Evolutionary conservation across 768 basidiomycete species (phyloP), one percentile per base, ranked within the genome.

Genomic region (Pleurotus djamor): DNA sequence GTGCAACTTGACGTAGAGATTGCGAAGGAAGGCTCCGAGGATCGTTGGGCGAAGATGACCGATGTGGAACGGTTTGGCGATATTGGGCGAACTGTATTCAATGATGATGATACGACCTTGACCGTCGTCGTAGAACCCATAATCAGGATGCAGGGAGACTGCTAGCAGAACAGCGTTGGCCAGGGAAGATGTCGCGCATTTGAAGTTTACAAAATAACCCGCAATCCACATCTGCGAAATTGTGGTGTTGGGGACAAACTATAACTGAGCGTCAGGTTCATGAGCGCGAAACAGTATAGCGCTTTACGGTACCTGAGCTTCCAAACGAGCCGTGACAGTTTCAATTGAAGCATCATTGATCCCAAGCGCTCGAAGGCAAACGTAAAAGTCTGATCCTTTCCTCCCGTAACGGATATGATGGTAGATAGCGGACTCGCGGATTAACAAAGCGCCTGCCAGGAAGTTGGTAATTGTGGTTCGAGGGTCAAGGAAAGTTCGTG

Each of bases 31-130:
- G 7, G 75, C 72, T 28, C 76, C 76, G 56, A 78, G 77, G 64
- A 78, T 76, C 33, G 77, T 78, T 34, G 70, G 72, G 37, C 77
- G 69, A 14, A 77, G 67, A 61, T 78, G 76, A 17, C 77, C 64
- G 33, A 73, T 75, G 59, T 77, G 77, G 69, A 79, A 78, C 6
- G 76, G 76, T 59, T 77, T 79, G 9, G 78, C 77, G 59, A 79
- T 79, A 65, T 78, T 78, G 17, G 76, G 77, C 2, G 71, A 73
- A 4, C 72, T 73, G 63, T 73, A 79, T 56, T 79, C 78, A 37
- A 74, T 60, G 28, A 68, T 59, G 12, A 65, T 61, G 34, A 64
- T 70, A 63, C 54, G 54, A 6, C 54, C 54, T 17, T 8, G 38
- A 8, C 54, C 54, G 10, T 17, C 21, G 28, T 56, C 33, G 28